phyloP scores from a whole-genome alignment of 805 yeast genomes.

The Candida alai region DNA sequence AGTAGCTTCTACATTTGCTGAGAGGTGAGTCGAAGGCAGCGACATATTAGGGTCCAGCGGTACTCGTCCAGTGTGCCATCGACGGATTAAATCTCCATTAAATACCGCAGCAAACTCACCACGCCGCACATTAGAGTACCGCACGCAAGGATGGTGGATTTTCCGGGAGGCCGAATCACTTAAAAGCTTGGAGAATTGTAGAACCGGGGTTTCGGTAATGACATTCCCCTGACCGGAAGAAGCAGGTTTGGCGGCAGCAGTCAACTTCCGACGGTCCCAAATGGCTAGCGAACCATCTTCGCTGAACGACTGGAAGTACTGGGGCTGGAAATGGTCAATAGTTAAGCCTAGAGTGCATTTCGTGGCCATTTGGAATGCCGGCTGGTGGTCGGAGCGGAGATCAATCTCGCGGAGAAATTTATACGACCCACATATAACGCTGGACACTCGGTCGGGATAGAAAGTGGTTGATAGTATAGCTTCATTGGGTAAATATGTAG shows the following conservation, averaged over 20 bases:
- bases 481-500: conserved; percentile 67
- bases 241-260: conserved; percentile 17
- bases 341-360: conserved; percentile 65
- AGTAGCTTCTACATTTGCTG: neutral
- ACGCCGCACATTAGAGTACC: conserved; percentile 59
- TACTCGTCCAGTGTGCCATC: conserved; percentile 73
- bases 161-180: conserved; percentile 56
- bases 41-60: conserved; percentile 26
- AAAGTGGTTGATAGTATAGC: conserved; percentile 67
- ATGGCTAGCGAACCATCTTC: conserved; percentile 83
- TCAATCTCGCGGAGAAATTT: conserved; percentile 79
- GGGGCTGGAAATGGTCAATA: conserved; percentile 63
- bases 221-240: conserved; percentile 14
- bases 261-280: conserved; percentile 72
- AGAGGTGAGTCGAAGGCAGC: neutral
- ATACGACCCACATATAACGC: conserved; percentile 68
- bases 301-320: conserved; percentile 67
- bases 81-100: conserved; percentile 69
- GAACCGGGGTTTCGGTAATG: conserved; percentile 49
- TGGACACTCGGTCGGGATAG: conserved; percentile 51
- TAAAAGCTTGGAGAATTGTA: conserved; percentile 58
- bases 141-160: conserved; percentile 59
- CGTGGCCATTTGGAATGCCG: conserved; percentile 71
- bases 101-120: conserved; percentile 79
- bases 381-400: conserved; percentile 57